Conservation (phyloP, 371 early-diverging fungal genomes). For the Syncephalastrum contaminatum region DNA sequence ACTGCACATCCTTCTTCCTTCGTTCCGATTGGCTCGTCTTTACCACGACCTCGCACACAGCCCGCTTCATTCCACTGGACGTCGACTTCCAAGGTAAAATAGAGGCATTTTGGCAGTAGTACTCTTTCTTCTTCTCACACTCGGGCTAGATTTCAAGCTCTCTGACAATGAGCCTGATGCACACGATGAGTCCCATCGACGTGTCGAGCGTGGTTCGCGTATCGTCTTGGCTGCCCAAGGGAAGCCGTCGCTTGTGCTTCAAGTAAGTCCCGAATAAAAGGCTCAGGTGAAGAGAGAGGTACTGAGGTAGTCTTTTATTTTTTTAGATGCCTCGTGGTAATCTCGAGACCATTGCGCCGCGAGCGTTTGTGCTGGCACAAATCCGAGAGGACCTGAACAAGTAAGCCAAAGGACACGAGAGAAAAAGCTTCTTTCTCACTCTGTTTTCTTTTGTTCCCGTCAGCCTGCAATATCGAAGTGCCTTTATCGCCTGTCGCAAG, state of each 20-base stretch:
- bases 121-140: conserved; percentile 10
- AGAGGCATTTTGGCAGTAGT: background rate
- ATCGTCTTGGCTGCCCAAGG: conserved; percentile 78
- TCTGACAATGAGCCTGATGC: conserved; percentile 51
- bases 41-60: conserved; percentile 84
- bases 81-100: conserved; percentile 22
- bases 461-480: conserved; percentile 71
- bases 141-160: conserved; percentile 41
- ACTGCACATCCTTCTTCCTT: conserved; percentile 85
- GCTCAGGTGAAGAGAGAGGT: background rate
- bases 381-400: conserved; percentile 72
- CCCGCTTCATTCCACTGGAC: conserved; percentile 69
- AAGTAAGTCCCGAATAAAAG: conserved; percentile 31
- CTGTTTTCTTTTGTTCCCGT: background rate
- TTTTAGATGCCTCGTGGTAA: conserved; percentile 91
- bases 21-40: conserved; percentile 81
- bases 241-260: conserved; percentile 77
- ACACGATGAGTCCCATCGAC: conserved; percentile 75
- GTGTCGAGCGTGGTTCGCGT: conserved; percentile 89
- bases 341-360: conserved; percentile 92
- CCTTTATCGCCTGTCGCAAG: conserved; percentile 83
- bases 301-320: background rate
- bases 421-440: background rate
- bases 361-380: conserved; percentile 84
- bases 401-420: conserved; percentile 17